Percentiles rank a stretch among this genome's conserved stretches.
Conservation (phyloP, 805 yeast genomes). For the Saturnispora dispora region DNA sequence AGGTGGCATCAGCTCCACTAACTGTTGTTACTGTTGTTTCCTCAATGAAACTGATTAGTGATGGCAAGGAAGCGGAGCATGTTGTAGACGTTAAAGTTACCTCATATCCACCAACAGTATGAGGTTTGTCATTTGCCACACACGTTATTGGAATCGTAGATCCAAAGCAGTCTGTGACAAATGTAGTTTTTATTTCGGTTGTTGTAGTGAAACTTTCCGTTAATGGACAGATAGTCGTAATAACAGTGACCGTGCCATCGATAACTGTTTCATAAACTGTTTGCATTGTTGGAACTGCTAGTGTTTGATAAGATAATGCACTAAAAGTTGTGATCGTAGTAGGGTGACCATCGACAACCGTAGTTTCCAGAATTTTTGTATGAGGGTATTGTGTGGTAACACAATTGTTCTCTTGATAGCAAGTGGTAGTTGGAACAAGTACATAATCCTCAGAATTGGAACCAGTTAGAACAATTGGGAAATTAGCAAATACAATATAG, state of each 20-base stretch:
- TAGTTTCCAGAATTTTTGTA: neutral
- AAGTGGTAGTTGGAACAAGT: slow-evolving; percentile 6
- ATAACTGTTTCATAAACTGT: slow-evolving; percentile 13
- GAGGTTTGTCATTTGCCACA: neutral
- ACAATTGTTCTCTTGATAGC: slow-evolving; percentile 10
- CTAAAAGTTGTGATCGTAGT: slow-evolving; percentile 4
- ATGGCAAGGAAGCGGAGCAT: neutral
- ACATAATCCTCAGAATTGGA: slow-evolving; percentile 5
- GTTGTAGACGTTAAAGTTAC: neutral
- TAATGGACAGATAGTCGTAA: slow-evolving; percentile 16
- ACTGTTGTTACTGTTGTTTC: neutral
- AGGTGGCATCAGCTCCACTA: neutral
- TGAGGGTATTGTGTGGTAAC: slow-evolving; percentile 9
- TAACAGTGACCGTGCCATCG: slow-evolving; percentile 12
- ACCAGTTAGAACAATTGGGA: slow-evolving; percentile 7
- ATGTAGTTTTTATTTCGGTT: slow-evolving; percentile 3
- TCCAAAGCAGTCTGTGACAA: slow-evolving; percentile 3
- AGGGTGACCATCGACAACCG: neutral
- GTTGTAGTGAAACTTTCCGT: slow-evolving; percentile 8
- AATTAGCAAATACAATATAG: neutral
- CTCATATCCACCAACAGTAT: slow-evolving; percentile 6
- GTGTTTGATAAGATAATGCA: neutral
- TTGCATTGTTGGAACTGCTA: slow-evolving; percentile 1
- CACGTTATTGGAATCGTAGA: neutral
- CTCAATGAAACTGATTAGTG: neutral